A percentile compares a stretch with the other conserved stretches of the same genome.
phyloP scores from a whole-genome alignment of 2,329 filamentous ascomycete species.

The Cercospora berteroae region DNA sequence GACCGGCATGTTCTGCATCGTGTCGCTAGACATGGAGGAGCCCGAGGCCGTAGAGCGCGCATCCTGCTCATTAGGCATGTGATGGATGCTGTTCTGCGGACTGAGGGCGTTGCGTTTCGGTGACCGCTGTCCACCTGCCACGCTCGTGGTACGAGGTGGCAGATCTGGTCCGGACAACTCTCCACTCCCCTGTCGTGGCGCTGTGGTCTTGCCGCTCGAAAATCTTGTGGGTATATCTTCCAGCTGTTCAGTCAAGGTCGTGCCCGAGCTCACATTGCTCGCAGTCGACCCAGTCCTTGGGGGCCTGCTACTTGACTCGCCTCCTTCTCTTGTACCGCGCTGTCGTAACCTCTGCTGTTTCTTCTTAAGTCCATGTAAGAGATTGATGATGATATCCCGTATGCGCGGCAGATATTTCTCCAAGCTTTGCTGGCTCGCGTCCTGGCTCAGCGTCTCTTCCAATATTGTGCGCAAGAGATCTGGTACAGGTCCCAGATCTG shows the following conservation, averaged over 20 bases:
- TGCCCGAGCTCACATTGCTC: conserved; percentile 47
- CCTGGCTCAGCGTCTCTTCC: conserved; percentile 93
- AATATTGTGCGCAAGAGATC: conserved; percentile 86
- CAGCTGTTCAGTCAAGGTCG: conserved; percentile 47
- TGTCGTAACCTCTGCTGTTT: conserved; percentile 85
- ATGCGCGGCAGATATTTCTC: conserved; percentile 93
- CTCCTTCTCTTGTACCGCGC: conserved; percentile 47
- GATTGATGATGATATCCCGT: conserved; percentile 96
- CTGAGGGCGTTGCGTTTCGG: conserved; percentile 45
- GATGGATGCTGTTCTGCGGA: conserved; percentile 36
- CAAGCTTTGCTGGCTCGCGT: conserved; percentile 88
- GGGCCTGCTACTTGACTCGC: conserved; percentile 28
- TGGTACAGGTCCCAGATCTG: conserved; percentile 90
- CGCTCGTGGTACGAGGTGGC: conserved; percentile 50
- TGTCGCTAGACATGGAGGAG: conserved; percentile 69
- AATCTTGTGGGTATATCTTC: conserved; percentile 43
- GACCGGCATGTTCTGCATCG: conserved; percentile 73
- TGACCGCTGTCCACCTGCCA: conserved; percentile 39
- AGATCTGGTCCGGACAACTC: conserved; percentile 45
- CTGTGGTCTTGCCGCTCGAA: conserved; percentile 43
- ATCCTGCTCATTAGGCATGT: conserved; percentile 22
- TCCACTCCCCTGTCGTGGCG: conserved; percentile 42
- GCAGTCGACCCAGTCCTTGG: conserved; percentile 47
- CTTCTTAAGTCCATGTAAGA: conserved; percentile 91
- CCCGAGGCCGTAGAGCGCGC: conserved; percentile 49